Conservation (phyloP, 2,329 filamentous ascomycete species). For the Phoma sp. region DNA sequence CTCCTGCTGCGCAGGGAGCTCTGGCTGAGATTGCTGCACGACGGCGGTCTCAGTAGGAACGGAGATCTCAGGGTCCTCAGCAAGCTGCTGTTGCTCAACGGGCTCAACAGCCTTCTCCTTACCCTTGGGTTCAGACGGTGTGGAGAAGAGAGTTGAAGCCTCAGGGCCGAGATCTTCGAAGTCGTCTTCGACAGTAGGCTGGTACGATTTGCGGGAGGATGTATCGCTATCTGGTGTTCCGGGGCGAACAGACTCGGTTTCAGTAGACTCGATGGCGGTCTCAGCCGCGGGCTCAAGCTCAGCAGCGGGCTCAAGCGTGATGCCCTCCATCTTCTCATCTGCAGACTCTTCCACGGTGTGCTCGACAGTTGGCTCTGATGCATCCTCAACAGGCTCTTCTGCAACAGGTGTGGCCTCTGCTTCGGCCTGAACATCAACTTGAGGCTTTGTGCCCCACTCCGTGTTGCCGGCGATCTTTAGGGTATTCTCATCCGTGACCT, state of each 20-base stretch:
- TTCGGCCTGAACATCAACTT: constrained; percentile 16
- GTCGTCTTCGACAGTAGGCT: constrained; percentile 46
- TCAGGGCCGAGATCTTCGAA: constrained; percentile 45
- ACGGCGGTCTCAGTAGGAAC: constrained; percentile 22
- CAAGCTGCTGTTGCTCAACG: constrained; percentile 16
- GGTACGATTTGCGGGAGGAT: constrained; percentile 41
- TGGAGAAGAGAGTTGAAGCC: constrained; percentile 35
- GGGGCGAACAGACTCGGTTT: constrained; percentile 17
- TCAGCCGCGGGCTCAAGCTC: constrained; percentile 1
- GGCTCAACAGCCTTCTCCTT: constrained; percentile 37
- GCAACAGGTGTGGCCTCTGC: background rate
- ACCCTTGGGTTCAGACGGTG: constrained; percentile 29
- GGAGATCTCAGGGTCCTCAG: constrained; percentile 10
- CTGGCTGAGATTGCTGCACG: constrained; percentile 25
- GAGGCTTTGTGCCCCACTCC: constrained; percentile 23
- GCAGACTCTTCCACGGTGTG: constrained; percentile 3
- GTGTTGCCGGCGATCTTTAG: constrained; percentile 43
- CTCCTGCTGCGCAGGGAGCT: constrained; percentile 26
- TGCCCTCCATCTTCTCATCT: constrained; percentile 25
- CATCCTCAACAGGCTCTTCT: background rate
- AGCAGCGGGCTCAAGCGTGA: constrained; percentile 28
- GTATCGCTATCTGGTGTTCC: constrained; percentile 37
- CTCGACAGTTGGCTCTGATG: background rate
- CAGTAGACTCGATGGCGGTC: constrained; percentile 2
- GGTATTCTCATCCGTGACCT: constrained; percentile 43